phyloP scores from a whole-genome alignment of 176 grass and related monocot species.

The Pharus latifolius region DNA sequence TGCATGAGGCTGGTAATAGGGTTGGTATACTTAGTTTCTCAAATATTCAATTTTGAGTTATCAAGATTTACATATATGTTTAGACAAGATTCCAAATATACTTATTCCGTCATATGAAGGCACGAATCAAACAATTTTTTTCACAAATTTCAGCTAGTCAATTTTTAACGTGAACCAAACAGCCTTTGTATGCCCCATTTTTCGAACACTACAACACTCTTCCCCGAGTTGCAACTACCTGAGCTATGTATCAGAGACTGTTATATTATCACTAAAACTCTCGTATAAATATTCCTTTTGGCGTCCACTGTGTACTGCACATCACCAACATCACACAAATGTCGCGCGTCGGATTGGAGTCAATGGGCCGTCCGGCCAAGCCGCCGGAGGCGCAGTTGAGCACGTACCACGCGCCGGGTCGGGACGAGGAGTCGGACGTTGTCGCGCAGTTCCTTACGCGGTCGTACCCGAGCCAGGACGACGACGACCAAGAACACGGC shows the following conservation, averaged over 20 bases:
- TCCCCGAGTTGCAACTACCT: background rate
- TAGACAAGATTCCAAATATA: too few relatives aligned
- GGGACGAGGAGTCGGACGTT: conserved; percentile 61
- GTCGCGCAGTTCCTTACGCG: conserved; percentile 53
- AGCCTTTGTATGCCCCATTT: too few relatives aligned
- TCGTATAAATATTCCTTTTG: conserved; percentile 10
- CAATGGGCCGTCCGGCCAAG: background rate
- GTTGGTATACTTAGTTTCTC: too few relatives aligned
- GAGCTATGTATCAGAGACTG: conserved; percentile 22
- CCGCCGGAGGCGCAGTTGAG: conserved; percentile 24
- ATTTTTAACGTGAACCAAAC: too few relatives aligned
- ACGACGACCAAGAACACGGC: conserved; percentile 20
- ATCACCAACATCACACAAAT: conserved; percentile 13
- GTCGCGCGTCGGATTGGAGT: conserved; percentile 25
- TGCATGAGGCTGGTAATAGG: too few relatives aligned
- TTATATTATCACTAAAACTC: background rate
- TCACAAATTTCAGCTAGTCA: too few relatives aligned
- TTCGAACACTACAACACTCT: background rate
- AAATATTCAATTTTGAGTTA: too few relatives aligned
- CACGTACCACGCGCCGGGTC: conserved; percentile 21
- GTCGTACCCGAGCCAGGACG: conserved; percentile 28
- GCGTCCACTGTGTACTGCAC: background rate
- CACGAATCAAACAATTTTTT: too few relatives aligned
- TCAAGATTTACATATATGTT: too few relatives aligned
- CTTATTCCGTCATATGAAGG: too few relatives aligned